phyloP scores from a whole-genome alignment of 208 protist species.

The Kentomonas sorsogonicus region DNA sequence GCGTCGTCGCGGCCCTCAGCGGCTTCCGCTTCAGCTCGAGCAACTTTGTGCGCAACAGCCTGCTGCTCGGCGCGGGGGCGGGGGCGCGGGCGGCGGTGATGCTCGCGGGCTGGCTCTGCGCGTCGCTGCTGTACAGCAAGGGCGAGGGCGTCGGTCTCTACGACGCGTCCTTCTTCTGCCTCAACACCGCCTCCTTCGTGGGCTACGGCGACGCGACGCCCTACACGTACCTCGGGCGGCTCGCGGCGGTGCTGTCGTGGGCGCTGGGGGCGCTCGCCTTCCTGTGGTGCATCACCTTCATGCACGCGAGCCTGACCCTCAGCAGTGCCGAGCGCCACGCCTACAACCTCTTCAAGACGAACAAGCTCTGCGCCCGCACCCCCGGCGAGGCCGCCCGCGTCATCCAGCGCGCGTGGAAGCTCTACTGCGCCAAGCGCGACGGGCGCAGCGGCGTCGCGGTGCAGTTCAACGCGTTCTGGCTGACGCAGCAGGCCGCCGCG shows the following conservation, averaged over 20 bases:
- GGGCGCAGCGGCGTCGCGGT: constrained; percentile 24
- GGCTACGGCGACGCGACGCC: constrained; percentile 52
- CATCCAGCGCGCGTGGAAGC: constrained; percentile 63
- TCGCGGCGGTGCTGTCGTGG: constrained; percentile 41
- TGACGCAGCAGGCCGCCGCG: constrained; percentile 34
- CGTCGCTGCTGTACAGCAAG: constrained; percentile 47
- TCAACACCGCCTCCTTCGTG: constrained; percentile 39
- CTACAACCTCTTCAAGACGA: constrained; percentile 55
- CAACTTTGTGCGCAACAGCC: constrained; percentile 30
- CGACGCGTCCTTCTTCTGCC: constrained; percentile 54
- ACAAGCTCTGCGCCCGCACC: constrained; percentile 46
- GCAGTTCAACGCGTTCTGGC: constrained; percentile 54
- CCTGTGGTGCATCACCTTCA: constrained; percentile 39
- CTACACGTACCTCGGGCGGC: constrained; percentile 35
- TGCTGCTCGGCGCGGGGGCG: constrained; percentile 23
- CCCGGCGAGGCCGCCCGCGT: constrained; percentile 49
- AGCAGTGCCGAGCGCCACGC: constrained; percentile 44
- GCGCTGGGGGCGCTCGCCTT: constrained; percentile 37
- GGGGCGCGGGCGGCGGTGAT: constrained; percentile 19
- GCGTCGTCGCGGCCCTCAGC: constrained; percentile 38
- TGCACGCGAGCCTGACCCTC: constrained; percentile 31
- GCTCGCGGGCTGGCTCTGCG: constrained; percentile 20
- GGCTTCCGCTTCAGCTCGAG: constrained; percentile 36
- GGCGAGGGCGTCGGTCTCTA: constrained; percentile 30
- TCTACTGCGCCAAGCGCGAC: constrained; percentile 39